Evolutionary conservation across 2,329 filamentous ascomycete genomes (phyloP), one percentile per base, ranked within the genome.

Genomic region (Albifimbria verrucaria): DNA sequence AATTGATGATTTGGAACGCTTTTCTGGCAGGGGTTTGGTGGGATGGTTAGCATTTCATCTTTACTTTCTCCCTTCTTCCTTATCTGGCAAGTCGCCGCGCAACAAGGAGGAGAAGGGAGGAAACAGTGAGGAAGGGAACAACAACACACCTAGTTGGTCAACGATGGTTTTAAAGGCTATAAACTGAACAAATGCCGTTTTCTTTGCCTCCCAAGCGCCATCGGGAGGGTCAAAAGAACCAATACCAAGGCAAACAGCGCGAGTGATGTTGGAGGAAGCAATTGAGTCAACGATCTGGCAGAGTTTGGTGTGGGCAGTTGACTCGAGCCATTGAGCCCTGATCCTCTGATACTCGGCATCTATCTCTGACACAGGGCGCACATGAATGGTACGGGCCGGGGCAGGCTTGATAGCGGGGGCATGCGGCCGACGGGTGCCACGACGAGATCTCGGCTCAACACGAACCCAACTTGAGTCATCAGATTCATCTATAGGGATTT

Each of bases 191-290:
- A 78, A 78, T 1, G 78, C 73, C 3, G 71, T 71, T 48, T 75
- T 68, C 55, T 74, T 75, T 2, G 70, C 68, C n/a, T 75, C 72
- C 68, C 71, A 76, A 0, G 70, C 72, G 1, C 72, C 75, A 44
- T 79, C 74, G 3, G 67, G 65, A 2, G 79, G 78, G 49, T 83
- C 78, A 55, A 83, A 83, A 0, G 78, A 73, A 2, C 82, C 82
- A 2, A 80, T 66, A 0, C 82, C 82, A 5, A 85, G 71, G 54
- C 81, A 83, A 6, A 85, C 59, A 1, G 80, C 82, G 9, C 56
- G 51, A 11, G 56, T 53, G 2, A 68, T 49, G 0, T 26, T 57
- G 15, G 23, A 43, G 2, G 52, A 36, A 3, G 56, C 59, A 7
- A 67, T 64, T 0, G 55, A 52, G 1, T 58, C 51, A 4, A 80